Conservation (phyloP, 805 yeast genomes). For the Teunomyces pallodes region DNA sequence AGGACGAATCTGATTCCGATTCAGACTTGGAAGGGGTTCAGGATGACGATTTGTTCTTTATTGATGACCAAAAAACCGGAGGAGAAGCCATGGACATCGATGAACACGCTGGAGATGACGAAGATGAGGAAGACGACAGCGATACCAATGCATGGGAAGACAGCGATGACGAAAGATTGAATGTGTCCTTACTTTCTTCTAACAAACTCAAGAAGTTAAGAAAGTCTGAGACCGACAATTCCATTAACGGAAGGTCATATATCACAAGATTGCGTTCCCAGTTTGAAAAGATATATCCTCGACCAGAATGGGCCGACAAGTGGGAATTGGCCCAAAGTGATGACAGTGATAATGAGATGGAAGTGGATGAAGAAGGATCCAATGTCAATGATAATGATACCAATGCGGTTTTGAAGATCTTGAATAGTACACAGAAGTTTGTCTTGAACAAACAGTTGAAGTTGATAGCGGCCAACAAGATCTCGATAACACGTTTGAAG, state of each 20-base stretch:
- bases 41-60: slow-evolving; percentile 41
- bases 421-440: slow-evolving; percentile 35
- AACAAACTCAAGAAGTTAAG: slow-evolving; percentile 73
- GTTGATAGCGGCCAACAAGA: slow-evolving; percentile 63
- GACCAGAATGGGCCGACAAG: slow-evolving; percentile 73
- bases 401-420: slow-evolving; percentile 30
- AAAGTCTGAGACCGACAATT: slow-evolving; percentile 50
- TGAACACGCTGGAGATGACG: slow-evolving; percentile 25
- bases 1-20: slow-evolving; percentile 13
- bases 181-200: slow-evolving; percentile 56
- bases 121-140: slow-evolving; percentile 61
- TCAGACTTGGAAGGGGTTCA: slow-evolving; percentile 30
- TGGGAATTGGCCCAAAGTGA: slow-evolving; percentile 34
- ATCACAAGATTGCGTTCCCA: slow-evolving; percentile 67
- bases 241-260: slow-evolving; percentile 59
- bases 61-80: slow-evolving; percentile 43
- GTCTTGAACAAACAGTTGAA: slow-evolving; percentile 44
- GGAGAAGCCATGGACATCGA: slow-evolving; percentile 21
- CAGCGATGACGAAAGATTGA: slow-evolving; percentile 80
- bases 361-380: slow-evolving; percentile 16
- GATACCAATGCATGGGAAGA: slow-evolving; percentile 68
- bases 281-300: slow-evolving; percentile 69
- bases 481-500: slow-evolving; percentile 77
- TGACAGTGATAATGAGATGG: slow-evolving; percentile 22
- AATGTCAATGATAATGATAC: slow-evolving; percentile 21